These are phyloP conservation scores for Suhomyces taliae DNA, from an alignment of 1,139 yeast species.

Conservation along the genomic window DNA sequence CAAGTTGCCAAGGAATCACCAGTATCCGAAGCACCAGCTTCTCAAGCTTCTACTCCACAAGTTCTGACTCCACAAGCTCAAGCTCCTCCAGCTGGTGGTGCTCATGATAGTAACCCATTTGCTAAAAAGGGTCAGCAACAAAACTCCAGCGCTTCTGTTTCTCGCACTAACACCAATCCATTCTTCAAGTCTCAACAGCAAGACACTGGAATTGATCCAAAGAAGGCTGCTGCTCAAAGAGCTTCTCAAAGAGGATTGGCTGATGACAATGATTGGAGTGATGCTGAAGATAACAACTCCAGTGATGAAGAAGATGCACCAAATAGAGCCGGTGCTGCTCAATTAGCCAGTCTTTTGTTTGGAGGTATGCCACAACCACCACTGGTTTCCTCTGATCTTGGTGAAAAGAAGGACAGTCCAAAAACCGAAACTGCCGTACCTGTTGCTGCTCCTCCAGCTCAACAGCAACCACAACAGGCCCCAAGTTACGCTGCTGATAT, in stretches of 20 bases:
- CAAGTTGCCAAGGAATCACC: background rate
- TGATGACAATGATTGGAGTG: slow-evolving; percentile 59
- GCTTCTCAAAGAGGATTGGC: slow-evolving; percentile 61
- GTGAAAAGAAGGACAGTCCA: slow-evolving; percentile 5
- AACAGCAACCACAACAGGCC: background rate
- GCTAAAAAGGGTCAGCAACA: slow-evolving; percentile 23
- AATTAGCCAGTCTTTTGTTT: slow-evolving; percentile 60
- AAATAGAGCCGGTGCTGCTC: slow-evolving; percentile 58
- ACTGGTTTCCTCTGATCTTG: background rate
- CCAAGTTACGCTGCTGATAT: slow-evolving; percentile 4
- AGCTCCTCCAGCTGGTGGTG: background rate
- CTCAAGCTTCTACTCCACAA: background rate
- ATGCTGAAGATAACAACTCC: slow-evolving; percentile 57
- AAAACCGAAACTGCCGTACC: slow-evolving; percentile 14
- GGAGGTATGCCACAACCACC: slow-evolving; percentile 58
- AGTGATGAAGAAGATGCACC: slow-evolving; percentile 50
- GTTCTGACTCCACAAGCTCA: background rate
- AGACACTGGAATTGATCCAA: slow-evolving; percentile 43
- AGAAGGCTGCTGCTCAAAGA: slow-evolving; percentile 63
- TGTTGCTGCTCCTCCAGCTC: slow-evolving; percentile 1
- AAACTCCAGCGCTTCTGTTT: slow-evolving; percentile 9
- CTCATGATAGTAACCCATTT: slow-evolving; percentile 42
- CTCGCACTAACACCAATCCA: slow-evolving; percentile 33
- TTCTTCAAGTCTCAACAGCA: slow-evolving; percentile 51
- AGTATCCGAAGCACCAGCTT: background rate